Base-by-base conservation (phyloP, 2,329 filamentous ascomycete species). In the Xylaria sp. region DNA sequence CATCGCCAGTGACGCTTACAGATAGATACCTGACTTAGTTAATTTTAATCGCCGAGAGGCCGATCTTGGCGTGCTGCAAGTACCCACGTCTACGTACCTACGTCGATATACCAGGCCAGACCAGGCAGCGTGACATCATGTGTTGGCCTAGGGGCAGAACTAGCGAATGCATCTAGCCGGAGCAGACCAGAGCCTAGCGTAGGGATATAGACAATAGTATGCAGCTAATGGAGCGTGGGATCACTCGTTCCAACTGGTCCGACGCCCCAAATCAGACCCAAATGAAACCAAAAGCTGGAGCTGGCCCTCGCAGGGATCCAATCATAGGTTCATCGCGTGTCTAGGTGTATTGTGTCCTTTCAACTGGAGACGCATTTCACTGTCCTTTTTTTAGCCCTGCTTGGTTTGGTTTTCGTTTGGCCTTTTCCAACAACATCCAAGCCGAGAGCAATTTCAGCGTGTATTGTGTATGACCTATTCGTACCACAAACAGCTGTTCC, bases 241-340 rank as follows among this genome's bases (percentile, higher is more conserved):
- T 46, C 59, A 57, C 52, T 21, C 9, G 5, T 23, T 15, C 23
- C 15, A 14, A n/a, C 17, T 35, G 15, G 12, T 9, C 25, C 7
- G 7, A n/a, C 45, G 21, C 45, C 45, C 45, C 12, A 46, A 46
- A 14, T 14, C 42, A 7, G 42, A 12, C 50, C 57, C 43, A 57
- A 60, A 47, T 35, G 15, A 55, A 45, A 55, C 57, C 40, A 40
- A 61, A 38, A 57, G 53, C 59, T 61, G 53, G 59, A 61, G 59
- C 59, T 61, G 51, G n/a, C n/a, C 17, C 51, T 31, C 58, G 52
- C 60, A 70, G 69, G 69, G 70, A 65, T 70, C 68, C 77, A 78
- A 78, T 78, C 70, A 75, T 68, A 74, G 69, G 71, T 72, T 71
- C 77, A 76, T 77, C 78, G 78, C 77, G 76, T 61, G 57, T 61